phyloP scores from a whole-genome alignment of 2,329 filamentous ascomycete species.

The Diplodia seriata region DNA sequence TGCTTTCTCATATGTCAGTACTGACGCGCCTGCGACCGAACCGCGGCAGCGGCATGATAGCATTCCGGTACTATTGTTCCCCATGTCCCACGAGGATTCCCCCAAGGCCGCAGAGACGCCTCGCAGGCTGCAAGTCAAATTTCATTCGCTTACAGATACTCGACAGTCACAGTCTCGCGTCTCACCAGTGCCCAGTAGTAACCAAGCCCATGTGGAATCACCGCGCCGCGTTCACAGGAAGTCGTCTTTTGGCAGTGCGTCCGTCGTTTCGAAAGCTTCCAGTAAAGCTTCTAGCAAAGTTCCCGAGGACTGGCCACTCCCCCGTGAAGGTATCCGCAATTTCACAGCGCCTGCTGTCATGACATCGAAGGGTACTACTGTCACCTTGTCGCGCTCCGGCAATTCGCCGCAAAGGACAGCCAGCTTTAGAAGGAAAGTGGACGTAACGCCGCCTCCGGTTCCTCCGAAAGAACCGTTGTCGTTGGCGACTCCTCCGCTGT shows the following conservation, averaged over 20 bases:
- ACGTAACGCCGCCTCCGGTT: slow-evolving; percentile 5
- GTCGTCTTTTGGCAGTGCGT: slow-evolving; percentile 14
- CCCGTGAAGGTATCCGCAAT: slow-evolving; percentile 18
- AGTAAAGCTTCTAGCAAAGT: slow-evolving; percentile 16
- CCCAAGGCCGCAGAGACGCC: slow-evolving; percentile 12
- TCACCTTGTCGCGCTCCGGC: slow-evolving; percentile 9
- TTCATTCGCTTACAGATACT: slow-evolving; percentile 27
- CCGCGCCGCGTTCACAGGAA: slow-evolving; percentile 7
- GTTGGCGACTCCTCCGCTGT: neutral
- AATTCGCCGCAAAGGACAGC: neutral
- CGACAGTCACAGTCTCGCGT: slow-evolving; percentile 19
- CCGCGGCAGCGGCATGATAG: slow-evolving; percentile 15
- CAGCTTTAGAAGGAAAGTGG: slow-evolving; percentile 7
- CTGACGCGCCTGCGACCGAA: slow-evolving; percentile 6
- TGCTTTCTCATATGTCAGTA: slow-evolving; percentile 16
- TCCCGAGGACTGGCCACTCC: slow-evolving; percentile 15
- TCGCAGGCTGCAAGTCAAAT: slow-evolving; percentile 23
- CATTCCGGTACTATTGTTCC: slow-evolving; percentile 31
- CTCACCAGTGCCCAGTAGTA: slow-evolving; percentile 4
- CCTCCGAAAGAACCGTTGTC: slow-evolving; percentile 19
- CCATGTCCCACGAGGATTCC: slow-evolving; percentile 7
- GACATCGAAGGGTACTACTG: slow-evolving; percentile 17
- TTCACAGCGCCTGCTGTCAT: slow-evolving; percentile 27
- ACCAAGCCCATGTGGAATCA: neutral
- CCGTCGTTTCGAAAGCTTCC: slow-evolving; percentile 1